Percentiles rank a stretch among this genome's conserved stretches.
phyloP scores from a whole-genome alignment of 208 protist species.

The Borovskyia barvae region DNA sequence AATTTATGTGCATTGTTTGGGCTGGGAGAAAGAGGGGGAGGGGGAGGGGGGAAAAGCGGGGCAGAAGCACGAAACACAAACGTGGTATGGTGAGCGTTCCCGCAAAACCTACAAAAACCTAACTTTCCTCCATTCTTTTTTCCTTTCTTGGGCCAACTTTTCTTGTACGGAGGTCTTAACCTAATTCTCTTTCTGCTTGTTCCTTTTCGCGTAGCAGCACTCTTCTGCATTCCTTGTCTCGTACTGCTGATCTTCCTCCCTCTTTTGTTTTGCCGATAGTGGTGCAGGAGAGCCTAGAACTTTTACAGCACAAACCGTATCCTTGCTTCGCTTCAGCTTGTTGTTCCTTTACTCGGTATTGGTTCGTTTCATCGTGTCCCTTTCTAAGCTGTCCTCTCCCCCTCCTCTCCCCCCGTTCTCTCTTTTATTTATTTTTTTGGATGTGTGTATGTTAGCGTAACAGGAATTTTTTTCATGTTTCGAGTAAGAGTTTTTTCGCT shows the following conservation, averaged over 20 bases:
- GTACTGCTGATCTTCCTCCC: not conserved
- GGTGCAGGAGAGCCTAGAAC: too few species aligned
- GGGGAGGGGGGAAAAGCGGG: conserved; percentile 5
- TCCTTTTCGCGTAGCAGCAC: not conserved
- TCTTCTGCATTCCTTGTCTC: not conserved
- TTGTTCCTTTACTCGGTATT: too few species aligned
- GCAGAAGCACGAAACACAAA: conserved; percentile 11
- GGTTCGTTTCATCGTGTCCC: not conserved
- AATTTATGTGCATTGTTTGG: too few species aligned
- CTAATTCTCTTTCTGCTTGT: not conserved
- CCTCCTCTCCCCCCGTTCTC: conserved; percentile 1
- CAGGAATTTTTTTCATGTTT: too few species aligned
- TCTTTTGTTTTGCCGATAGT: conserved; percentile 1
- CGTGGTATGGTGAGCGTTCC: too few species aligned
- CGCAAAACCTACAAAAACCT: too few species aligned
- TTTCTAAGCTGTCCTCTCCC: not conserved
- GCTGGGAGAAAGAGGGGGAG: not conserved
- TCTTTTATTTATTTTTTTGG: not conserved
- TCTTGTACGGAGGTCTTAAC: not conserved
- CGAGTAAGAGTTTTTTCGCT: too few species aligned
- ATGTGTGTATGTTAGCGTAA: too few species aligned
- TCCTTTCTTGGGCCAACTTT: conserved; percentile 10
- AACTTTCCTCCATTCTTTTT: conserved; percentile 2
- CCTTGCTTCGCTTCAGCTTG: too few species aligned
- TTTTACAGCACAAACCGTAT: too few species aligned